A percentile compares a stretch with the other conserved stretches of the same genome.
Conservation (phyloP, 1,139 yeast genomes). For the Candida glucosophila region DNA sequence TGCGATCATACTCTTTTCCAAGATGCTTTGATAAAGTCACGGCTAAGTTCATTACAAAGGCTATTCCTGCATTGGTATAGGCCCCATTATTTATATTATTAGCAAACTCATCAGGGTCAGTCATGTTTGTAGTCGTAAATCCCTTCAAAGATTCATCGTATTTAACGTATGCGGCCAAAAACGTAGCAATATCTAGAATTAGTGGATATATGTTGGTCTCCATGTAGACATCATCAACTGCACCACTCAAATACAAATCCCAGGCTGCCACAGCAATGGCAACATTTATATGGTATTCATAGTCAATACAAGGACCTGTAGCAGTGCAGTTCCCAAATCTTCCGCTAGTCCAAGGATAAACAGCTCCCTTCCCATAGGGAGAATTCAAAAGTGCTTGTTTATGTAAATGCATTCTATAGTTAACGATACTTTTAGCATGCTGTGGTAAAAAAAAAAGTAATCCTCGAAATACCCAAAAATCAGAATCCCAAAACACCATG, state of each 20-base stretch:
- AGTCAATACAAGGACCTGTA: constrained; percentile 67
- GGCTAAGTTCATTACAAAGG: constrained; percentile 58
- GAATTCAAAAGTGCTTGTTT: constrained; percentile 54
- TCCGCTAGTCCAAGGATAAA: constrained; percentile 72
- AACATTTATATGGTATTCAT: constrained; percentile 70
- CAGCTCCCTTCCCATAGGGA: constrained; percentile 49
- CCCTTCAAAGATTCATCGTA: constrained; percentile 40
- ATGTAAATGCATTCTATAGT: constrained; percentile 53
- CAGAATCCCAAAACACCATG: constrained; percentile 83
- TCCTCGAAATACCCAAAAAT: constrained; percentile 73
- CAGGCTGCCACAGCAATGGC: constrained; percentile 69
- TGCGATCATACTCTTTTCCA: constrained; percentile 28
- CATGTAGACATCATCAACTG: constrained; percentile 53
- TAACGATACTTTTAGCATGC: constrained; percentile 50
- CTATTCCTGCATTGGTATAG: constrained; percentile 70
- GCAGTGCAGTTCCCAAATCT: constrained; percentile 67
- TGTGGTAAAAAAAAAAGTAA: constrained; percentile 60
- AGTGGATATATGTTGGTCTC: constrained; percentile 55
- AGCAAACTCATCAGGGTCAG: constrained; percentile 86
- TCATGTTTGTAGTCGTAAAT: constrained; percentile 58
- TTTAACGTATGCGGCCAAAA: constrained; percentile 50
- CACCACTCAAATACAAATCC: constrained; percentile 56
- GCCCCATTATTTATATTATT: constrained; percentile 77
- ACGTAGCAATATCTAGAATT: constrained; percentile 59
- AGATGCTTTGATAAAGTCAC: constrained; percentile 46